Conservation (phyloP, 2,329 filamentous ascomycete genomes). For the Phialocephala subalpina region DNA sequence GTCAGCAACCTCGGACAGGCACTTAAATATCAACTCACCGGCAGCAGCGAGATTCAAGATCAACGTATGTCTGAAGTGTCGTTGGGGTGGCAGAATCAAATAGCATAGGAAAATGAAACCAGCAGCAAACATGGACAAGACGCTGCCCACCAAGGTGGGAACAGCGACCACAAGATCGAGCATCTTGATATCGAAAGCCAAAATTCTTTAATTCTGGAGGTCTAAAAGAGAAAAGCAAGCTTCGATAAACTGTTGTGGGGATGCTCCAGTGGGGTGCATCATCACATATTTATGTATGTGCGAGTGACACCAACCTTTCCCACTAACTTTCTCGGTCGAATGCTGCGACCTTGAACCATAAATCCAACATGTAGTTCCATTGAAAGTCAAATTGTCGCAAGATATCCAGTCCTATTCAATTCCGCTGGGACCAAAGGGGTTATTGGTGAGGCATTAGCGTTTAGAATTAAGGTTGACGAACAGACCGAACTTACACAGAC, state of each 20-base stretch:
- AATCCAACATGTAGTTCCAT: no score
- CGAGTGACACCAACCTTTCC: no score
- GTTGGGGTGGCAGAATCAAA: constrained; percentile 30
- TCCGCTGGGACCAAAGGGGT: no score
- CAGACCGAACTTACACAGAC: not conserved
- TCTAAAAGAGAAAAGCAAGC: not conserved
- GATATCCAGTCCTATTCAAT: no score
- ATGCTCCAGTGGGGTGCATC: not conserved
- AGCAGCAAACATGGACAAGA: constrained; percentile 31
- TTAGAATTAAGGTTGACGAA: not conserved
- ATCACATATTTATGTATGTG: no score
- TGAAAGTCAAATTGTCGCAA: no score
- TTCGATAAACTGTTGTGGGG: not conserved
- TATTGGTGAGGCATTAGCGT: not conserved
- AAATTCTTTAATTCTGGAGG: not conserved
- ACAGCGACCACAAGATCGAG: constrained; percentile 32
- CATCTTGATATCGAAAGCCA: constrained; percentile 11
- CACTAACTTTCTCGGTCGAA: no score
- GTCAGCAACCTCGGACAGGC: not conserved
- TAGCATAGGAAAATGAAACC: constrained; percentile 32
- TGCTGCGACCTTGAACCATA: no score
- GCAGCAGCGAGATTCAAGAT: constrained; percentile 35
- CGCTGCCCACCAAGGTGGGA: constrained; percentile 32
- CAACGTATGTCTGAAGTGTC: constrained; percentile 35
- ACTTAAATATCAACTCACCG: constrained; percentile 16